Base-by-base conservation (phyloP, 2,329 filamentous ascomycete species). In the Bipolaris victoriae region DNA sequence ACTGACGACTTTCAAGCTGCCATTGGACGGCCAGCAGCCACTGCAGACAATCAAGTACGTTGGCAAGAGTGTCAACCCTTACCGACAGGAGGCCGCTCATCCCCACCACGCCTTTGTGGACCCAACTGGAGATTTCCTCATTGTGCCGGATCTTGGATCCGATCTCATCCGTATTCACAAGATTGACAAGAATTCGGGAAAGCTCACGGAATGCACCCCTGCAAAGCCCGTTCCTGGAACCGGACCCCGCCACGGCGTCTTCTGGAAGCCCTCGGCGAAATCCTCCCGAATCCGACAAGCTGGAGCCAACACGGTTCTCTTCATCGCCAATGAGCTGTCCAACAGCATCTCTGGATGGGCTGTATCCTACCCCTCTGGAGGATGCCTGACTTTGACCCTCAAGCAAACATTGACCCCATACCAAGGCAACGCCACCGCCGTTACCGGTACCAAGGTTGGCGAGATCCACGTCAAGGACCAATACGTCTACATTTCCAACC, bases 61-160 rank as follows among this genome's bases (percentile, higher is more conserved):
- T 2, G 64, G 63, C 5, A 76, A 77, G 0, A 82, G 83, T 0
- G 76, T 82, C 10, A 74, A 77, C 44, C 72, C 80, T 4, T 69
- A 65, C 29, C 80, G 84, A n/a, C 84, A 87, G 68, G 80, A 85
- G 55, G 79, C 77, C 5, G 77, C 84, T 5, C 84, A 86, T 63
- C 84, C 83, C 7, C 84, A 86, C 71, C 78, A 82, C 16, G 79
- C 79, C 5, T 78, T 83, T 63, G 71, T 77, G 10, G 83, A 83
- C 58, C 82, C 80, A 0, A 81, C 81, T 0, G 81, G 81, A 11
- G 69, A 76, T 36, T 85, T 79, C 65, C 64, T 86, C 20, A 69
- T 86, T 1, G 77, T 79, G 7, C 79, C 82, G 1, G 84, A 86
- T 60, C 78, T 86, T 2, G 84, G 84, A 33, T 81, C 83, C 5